Evolutionary conservation across 108 stramenopile species (phyloP).

Genomic region (Cyclotella cryptica): DNA sequence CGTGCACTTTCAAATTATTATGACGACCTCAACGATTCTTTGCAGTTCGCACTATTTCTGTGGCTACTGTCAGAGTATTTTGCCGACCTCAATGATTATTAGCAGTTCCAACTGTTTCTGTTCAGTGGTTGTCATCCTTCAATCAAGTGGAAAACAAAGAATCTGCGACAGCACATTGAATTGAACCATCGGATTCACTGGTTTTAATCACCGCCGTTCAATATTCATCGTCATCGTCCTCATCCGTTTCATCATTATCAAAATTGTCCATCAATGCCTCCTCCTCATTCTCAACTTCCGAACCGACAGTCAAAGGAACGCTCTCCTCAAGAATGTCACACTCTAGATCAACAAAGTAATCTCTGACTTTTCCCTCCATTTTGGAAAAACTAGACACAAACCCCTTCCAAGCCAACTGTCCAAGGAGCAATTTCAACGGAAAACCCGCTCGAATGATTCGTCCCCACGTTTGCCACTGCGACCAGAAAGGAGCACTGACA

Average conservation of each 20-base stretch:
- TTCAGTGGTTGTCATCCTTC: no score
- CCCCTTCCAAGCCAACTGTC: slow-evolving; percentile 75
- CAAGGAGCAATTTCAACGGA: slow-evolving; percentile 83
- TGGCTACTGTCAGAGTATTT: no score
- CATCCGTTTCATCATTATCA: slow-evolving; percentile 18
- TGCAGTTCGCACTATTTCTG: no score
- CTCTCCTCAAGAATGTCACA: slow-evolving; percentile 74
- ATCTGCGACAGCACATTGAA: no score
- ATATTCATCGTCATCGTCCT: slow-evolving; percentile 34
- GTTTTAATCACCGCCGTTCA: not conserved
- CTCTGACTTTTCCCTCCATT: slow-evolving; percentile 60
- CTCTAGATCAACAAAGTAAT: slow-evolving; percentile 78
- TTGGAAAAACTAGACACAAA: slow-evolving; percentile 52
- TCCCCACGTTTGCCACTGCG: slow-evolving; percentile 71
- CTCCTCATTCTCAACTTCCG: slow-evolving; percentile 15
- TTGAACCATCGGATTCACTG: not conserved
- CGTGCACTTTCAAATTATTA: no score
- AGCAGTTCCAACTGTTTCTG: no score
- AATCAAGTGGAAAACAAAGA: no score
- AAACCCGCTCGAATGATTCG: slow-evolving; percentile 79
- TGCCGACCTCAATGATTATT: no score
- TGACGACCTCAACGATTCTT: no score
- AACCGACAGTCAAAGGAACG: slow-evolving; percentile 70
- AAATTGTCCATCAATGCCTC: slow-evolving; percentile 3
- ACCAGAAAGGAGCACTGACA: slow-evolving; percentile 73